Evolutionary conservation across 345 rosid genomes (phyloP).

Genomic region (Conringia planisiliqua): DNA sequence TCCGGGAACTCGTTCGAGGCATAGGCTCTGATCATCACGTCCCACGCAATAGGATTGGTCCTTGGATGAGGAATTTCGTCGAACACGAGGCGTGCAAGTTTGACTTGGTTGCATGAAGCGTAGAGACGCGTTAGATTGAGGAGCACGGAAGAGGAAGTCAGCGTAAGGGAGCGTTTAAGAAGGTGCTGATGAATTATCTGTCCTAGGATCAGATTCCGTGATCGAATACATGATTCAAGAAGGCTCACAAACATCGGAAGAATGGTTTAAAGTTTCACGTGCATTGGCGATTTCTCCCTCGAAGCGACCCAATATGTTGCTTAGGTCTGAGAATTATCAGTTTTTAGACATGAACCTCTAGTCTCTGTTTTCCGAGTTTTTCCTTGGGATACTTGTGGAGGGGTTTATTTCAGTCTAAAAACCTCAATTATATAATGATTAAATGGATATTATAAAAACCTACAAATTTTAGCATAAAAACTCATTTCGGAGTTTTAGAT

Average conservation of each 20-base stretch:
- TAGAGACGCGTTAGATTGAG: constrained; percentile 31
- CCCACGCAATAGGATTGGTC: constrained; percentile 40
- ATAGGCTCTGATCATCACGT: constrained; percentile 50
- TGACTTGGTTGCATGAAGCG: constrained; percentile 20
- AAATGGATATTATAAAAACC: no score
- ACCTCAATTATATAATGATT: no score
- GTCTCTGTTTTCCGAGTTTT: no score
- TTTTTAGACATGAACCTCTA: no score
- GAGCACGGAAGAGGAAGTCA: background rate
- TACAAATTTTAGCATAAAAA: no score
- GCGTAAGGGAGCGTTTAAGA: constrained; percentile 24
- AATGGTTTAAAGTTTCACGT: background rate
- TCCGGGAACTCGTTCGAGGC: constrained; percentile 39
- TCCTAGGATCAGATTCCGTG: constrained; percentile 19
- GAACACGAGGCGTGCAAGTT: constrained; percentile 46
- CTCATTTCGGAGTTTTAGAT: no score
- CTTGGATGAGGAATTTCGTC: constrained; percentile 42
- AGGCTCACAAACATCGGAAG: constrained; percentile 19
- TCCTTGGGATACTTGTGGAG: no score
- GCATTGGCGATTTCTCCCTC: no score
- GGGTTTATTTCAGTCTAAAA: no score
- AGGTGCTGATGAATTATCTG: constrained; percentile 35
- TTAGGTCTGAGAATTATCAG: no score
- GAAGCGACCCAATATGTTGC: no score
- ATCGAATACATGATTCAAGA: constrained; percentile 31